Evolutionary conservation across 345 rosid species (phyloP).

Genomic region (Bretschneidera sinensis): DNA sequence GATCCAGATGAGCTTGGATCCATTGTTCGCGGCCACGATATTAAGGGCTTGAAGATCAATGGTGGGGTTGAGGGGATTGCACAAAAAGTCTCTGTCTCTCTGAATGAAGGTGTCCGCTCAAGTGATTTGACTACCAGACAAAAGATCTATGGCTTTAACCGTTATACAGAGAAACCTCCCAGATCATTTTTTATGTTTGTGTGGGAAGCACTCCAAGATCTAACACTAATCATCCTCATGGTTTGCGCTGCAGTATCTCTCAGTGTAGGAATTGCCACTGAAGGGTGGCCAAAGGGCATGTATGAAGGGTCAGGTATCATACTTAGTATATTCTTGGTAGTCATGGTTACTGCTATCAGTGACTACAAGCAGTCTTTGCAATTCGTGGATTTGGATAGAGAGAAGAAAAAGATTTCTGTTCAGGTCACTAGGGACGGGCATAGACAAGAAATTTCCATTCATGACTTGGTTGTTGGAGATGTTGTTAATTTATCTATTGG

Average conservation of each 20-base stretch:
- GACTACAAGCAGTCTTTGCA: conserved; percentile 89
- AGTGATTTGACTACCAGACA: conserved; percentile 49
- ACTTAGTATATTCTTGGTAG: conserved; percentile 74
- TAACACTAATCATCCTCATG: conserved; percentile 76
- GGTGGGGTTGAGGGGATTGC: conserved; percentile 78
- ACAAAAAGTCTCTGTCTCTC: conserved; percentile 41
- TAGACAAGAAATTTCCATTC: conserved; percentile 60
- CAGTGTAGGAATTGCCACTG: conserved; percentile 82
- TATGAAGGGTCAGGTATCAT: conserved; percentile 85
- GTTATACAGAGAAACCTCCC: conserved; percentile 72
- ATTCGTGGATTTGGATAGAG: conserved; percentile 81
- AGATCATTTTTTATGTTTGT: conserved; percentile 68
- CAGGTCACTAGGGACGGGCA: conserved; percentile 74
- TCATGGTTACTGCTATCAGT: conserved; percentile 78
- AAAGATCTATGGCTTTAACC: conserved; percentile 64
- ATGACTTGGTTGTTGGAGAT: conserved; percentile 88
- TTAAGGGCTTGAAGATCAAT: conserved; percentile 34
- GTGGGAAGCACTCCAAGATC: conserved; percentile 89
- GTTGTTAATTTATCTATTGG: conserved; percentile 73
- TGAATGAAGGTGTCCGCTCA: conserved; percentile 54
- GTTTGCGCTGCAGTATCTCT: conserved; percentile 71
- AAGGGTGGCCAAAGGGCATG: conserved; percentile 85
- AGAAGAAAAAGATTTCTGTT: conserved; percentile 70
- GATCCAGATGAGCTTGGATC: conserved; percentile 71
- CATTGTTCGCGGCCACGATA: conserved; percentile 62